Conservation (phyloP, 208 protist genomes). For the Tritrichomonas foetus region DNA sequence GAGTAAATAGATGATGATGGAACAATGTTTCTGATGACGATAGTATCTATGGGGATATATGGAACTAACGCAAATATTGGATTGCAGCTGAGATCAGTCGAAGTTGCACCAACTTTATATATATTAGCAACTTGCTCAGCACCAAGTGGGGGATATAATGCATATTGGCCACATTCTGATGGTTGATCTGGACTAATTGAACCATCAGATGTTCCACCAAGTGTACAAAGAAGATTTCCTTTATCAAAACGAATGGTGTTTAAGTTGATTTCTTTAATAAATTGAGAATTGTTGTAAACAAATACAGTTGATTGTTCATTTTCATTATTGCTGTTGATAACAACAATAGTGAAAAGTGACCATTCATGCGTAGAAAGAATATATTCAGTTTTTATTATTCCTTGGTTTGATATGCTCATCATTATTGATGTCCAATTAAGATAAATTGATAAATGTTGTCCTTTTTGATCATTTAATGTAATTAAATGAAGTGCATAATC, state of each 20-base stretch:
- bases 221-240: neutral
- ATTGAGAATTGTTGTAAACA: too few relatives aligned
- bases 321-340: too few relatives aligned
- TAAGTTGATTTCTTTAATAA: too few relatives aligned
- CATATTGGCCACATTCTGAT: neutral
- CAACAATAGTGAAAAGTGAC: neutral
- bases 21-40: neutral
- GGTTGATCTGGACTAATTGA: neutral
- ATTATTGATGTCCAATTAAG: neutral
- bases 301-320: too few relatives aligned
- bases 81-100: neutral
- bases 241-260: neutral
- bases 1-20: neutral
- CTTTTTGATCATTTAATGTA: neutral
- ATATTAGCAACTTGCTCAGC: neutral
- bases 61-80: neutral
- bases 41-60: neutral
- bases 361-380: neutral
- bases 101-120: neutral
- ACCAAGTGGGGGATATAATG: neutral
- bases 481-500: neutral
- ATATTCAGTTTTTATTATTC: neutral
- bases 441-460: neutral
- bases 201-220: neutral
- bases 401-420: neutral